Evolutionary conservation across 208 protist species (phyloP).

Genomic region (Trypanosoma brucei): DNA sequence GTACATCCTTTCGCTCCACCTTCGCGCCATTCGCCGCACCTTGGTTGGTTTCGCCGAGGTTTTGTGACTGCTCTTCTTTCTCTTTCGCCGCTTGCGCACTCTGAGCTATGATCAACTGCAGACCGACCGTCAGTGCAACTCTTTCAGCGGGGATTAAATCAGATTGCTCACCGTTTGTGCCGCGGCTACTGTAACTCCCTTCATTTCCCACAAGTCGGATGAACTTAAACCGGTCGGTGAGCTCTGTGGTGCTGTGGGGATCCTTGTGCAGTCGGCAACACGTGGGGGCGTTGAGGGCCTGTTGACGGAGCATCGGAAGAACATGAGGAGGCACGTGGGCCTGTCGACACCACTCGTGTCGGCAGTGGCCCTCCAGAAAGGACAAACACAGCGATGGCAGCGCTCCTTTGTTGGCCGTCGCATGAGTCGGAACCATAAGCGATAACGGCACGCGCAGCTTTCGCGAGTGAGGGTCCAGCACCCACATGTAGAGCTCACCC

Average conservation of each 20-base stretch:
- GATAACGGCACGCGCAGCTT: constrained; percentile 79
- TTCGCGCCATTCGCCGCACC: not conserved
- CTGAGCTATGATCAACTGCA: constrained; percentile 80
- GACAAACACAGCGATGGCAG: constrained; percentile 85
- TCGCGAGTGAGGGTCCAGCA: constrained; percentile 81
- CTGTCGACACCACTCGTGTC: constrained; percentile 86
- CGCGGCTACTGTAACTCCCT: constrained; percentile 31
- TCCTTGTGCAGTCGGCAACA: constrained; percentile 80
- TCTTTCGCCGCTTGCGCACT: constrained; percentile 35
- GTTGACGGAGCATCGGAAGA: constrained; percentile 76
- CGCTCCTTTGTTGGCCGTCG: constrained; percentile 73
- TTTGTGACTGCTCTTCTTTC: not conserved
- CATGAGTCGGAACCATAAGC: constrained; percentile 73
- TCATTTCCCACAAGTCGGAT: constrained; percentile 66
- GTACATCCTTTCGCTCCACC: constrained; percentile 28
- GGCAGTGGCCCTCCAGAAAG: constrained; percentile 79
- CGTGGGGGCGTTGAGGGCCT: constrained; percentile 80
- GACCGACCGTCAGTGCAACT: constrained; percentile 76
- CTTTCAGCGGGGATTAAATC: constrained; percentile 68
- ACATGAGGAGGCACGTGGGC: constrained; percentile 69
- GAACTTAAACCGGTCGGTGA: constrained; percentile 62
- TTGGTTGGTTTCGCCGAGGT: constrained; percentile 9
- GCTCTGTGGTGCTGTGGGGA: constrained; percentile 67
- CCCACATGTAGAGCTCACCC: constrained; percentile 68
- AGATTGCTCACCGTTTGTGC: not conserved